A percentile compares a stretch with the other conserved stretches of the same genome.
These are phyloP conservation scores for Aspergillus japonicus DNA, from an alignment of 2,329 filamentous ascomycete species.

Conservation along the genomic window DNA sequence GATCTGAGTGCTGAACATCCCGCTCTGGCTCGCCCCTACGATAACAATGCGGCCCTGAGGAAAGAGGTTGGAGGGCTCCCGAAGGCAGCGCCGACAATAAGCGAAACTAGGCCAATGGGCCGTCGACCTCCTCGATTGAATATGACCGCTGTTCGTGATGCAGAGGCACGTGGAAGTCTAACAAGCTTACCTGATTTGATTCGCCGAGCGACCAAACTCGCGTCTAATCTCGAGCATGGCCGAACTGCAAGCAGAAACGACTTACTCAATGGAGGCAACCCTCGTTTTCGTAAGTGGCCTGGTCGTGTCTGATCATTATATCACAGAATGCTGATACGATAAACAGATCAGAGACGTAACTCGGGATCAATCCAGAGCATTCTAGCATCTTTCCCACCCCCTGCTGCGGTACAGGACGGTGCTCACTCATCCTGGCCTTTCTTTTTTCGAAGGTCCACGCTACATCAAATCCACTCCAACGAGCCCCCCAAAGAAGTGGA, in stretches of 20 bases:
- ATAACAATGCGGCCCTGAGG: slow-evolving; percentile 21
- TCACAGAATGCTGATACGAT: slow-evolving; percentile 1
- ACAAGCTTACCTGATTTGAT: slow-evolving; percentile 93
- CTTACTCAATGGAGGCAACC: slow-evolving; percentile 36
- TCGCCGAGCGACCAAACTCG: slow-evolving; percentile 78
- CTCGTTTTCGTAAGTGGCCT: slow-evolving; percentile 14
- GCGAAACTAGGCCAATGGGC: slow-evolving; percentile 38
- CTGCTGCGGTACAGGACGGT: slow-evolving; percentile 51
- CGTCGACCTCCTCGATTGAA: slow-evolving; percentile 69
- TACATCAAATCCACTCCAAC: slow-evolving; percentile 32
- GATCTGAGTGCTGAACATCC: slow-evolving; percentile 13
- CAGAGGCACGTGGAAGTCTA: slow-evolving; percentile 81
- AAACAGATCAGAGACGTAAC: slow-evolving; percentile 30
- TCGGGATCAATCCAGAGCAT: slow-evolving; percentile 63
- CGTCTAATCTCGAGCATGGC: slow-evolving; percentile 83
- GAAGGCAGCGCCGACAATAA: slow-evolving; percentile 37
- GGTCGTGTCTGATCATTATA: slow-evolving; percentile 22
- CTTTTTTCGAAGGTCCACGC: slow-evolving; percentile 36
- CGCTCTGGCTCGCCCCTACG: slow-evolving; percentile 6
- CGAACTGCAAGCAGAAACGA: slow-evolving; percentile 61
- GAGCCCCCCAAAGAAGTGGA: slow-evolving; percentile 19
- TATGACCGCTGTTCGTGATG: slow-evolving; percentile 75
- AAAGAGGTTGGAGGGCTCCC: slow-evolving; percentile 29
- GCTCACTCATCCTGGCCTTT: slow-evolving; percentile 39
- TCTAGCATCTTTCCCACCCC: slow-evolving; percentile 63